Conservation (phyloP, 768 basidiomycete genomes). For the Jaapia argillacea region DNA sequence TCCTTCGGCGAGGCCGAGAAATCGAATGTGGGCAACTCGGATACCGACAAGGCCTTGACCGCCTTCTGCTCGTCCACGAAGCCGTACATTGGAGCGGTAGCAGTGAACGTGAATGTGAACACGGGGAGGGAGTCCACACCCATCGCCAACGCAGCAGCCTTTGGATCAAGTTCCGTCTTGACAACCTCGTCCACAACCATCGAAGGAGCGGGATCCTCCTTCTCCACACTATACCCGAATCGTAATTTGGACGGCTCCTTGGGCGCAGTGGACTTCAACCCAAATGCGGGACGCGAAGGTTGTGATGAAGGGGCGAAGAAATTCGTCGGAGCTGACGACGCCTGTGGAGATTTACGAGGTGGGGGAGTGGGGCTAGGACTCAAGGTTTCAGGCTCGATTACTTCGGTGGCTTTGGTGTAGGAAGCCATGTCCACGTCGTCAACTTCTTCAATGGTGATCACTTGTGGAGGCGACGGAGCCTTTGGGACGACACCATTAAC, state of each 20-base stretch:
- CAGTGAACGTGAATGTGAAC: slow-evolving; percentile 18
- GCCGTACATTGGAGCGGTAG: slow-evolving; percentile 6
- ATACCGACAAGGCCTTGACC: slow-evolving; percentile 28
- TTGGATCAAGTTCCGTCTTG: slow-evolving; percentile 8
- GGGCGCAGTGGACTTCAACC: slow-evolving; percentile 46
- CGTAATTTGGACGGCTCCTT: slow-evolving; percentile 34
- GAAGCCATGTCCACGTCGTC: slow-evolving; percentile 22
- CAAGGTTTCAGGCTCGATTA: slow-evolving; percentile 24
- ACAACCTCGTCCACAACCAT: slow-evolving; percentile 2
- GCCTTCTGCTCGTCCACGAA: slow-evolving; percentile 16
- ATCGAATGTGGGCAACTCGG: slow-evolving; percentile 37
- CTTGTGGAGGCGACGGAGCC: not conserved
- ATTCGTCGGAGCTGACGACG: slow-evolving; percentile 10
- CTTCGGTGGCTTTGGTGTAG: slow-evolving; percentile 23
- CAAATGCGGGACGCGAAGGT: slow-evolving; percentile 16
- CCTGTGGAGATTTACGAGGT: not conserved
- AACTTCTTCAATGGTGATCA: slow-evolving; percentile 21
- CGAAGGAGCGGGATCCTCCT: not conserved
- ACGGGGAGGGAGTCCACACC: slow-evolving; percentile 22
- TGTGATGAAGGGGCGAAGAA: slow-evolving; percentile 11
- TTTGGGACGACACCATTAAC: too few relatives aligned
- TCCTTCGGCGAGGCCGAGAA: slow-evolving; percentile 13
- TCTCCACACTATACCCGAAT: not conserved
- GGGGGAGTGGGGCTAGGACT: not conserved
- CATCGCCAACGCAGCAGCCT: slow-evolving; percentile 19